These are phyloP conservation scores for Corymbia calophylla DNA, from an alignment of 441 rosid species.

Conservation along the genomic window DNA sequence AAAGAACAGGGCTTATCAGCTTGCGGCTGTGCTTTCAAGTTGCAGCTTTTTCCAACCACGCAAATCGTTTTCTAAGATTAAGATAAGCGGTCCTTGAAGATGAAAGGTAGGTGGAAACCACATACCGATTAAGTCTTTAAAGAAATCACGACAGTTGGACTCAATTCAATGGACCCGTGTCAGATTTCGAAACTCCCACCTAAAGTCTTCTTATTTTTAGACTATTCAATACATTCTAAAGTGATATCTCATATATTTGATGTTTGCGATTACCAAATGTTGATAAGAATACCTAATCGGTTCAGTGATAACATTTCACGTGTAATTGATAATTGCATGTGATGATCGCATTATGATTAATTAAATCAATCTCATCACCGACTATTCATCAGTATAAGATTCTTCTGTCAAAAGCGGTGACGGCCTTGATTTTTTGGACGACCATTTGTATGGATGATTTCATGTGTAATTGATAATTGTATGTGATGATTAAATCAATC, in stretches of 20 bases:
- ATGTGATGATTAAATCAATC: not conserved
- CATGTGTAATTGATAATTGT: fast-evolving
- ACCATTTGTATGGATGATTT: too few species aligned
- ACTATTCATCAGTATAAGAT: fast-evolving
- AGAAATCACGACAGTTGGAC: not conserved
- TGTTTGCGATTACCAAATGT: not conserved
- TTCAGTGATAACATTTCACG: not conserved
- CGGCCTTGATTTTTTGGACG: not conserved
- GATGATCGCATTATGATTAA: not conserved
- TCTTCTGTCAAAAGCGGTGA: not conserved
- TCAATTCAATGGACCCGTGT: not conserved
- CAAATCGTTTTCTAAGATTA: not conserved
- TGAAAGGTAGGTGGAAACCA: not conserved
- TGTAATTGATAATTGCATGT: fast-evolving
- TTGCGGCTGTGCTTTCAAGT: not conserved
- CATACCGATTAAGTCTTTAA: not conserved
- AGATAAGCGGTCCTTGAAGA: not conserved
- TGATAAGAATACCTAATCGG: fast-evolving
- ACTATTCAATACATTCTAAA: fast-evolving
- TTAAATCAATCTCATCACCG: fast-evolving
- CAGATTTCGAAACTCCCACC: not conserved
- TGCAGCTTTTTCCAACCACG: not conserved
- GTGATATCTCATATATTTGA: fast-evolving
- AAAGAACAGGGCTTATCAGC: not conserved
- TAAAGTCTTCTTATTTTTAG: not conserved